These are phyloP conservation scores for Durio zibethinus DNA, from an alignment of 345 rosid species.

Conservation along the genomic window DNA sequence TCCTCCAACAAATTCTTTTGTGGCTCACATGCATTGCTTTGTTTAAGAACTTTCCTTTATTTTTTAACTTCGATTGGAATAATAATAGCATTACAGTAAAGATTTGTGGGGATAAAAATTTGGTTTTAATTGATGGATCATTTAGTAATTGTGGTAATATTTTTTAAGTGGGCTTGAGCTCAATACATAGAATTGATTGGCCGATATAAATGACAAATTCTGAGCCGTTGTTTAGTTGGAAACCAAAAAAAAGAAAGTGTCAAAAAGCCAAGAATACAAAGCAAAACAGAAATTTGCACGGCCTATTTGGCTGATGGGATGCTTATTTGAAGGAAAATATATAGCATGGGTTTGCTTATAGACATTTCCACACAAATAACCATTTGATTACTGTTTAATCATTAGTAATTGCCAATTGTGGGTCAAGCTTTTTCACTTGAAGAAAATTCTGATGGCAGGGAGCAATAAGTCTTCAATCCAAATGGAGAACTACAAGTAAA, in stretches of 20 bases:
- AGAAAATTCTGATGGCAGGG: neutral
- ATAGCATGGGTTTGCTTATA: neutral
- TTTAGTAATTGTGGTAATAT: neutral
- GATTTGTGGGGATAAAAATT: no score
- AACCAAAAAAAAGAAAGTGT: neutral
- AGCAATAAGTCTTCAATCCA: neutral
- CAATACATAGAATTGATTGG: neutral
- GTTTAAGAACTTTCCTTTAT: no score
- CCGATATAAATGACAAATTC: neutral
- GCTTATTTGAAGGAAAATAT: neutral
- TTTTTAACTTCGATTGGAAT: no score
- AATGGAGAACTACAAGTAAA: constrained; percentile 13
- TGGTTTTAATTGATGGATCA: no score
- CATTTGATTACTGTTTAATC: neutral
- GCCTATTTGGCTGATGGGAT: neutral
- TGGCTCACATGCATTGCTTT: constrained; percentile 3
- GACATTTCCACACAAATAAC: neutral
- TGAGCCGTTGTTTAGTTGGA: neutral
- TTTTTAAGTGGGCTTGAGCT: neutral
- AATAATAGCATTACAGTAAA: neutral
- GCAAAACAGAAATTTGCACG: neutral
- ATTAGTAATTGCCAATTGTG: neutral
- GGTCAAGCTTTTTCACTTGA: neutral
- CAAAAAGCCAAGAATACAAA: neutral
- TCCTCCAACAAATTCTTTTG: neutral